Percentiles rank a stretch among this genome's conserved stretches.
Conservation (phyloP, 441 rosid species). For the Iberis amara region DNA sequence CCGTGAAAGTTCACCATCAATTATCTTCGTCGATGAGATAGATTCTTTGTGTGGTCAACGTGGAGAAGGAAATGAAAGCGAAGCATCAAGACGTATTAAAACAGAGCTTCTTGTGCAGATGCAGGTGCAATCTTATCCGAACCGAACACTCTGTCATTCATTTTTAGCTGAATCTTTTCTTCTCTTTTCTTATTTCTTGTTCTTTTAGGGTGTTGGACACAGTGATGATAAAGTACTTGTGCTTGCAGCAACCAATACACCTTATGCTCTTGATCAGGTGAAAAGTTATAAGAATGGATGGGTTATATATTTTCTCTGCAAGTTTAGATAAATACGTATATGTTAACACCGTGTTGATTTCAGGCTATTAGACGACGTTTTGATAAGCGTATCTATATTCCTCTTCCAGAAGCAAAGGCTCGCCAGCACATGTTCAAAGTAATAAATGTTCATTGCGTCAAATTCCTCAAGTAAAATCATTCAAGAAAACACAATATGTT, state of each 20-base stretch:
- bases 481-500: not conserved
- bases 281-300: slow-evolving; percentile 15
- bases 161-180: not conserved
- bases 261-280: slow-evolving; percentile 96
- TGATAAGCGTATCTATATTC: slow-evolving; percentile 98
- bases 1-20: slow-evolving; percentile 96
- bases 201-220: slow-evolving; percentile 83
- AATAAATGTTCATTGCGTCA: slow-evolving; percentile 21
- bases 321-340: slow-evolving; percentile 11
- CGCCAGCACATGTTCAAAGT: slow-evolving; percentile 98
- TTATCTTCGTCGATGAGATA: slow-evolving; percentile 91
- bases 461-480: slow-evolving; percentile 2
- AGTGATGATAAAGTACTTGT: slow-evolving; percentile 93
- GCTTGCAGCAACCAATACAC: slow-evolving; percentile 97
- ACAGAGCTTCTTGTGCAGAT: slow-evolving; percentile 99
- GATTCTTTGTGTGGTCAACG: slow-evolving; percentile 97
- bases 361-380: slow-evolving; percentile 98
- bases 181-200: slow-evolving; percentile 16
- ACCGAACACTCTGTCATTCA: slow-evolving; percentile 7
- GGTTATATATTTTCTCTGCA: slow-evolving; percentile 15
- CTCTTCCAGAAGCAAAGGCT: slow-evolving; percentile 94
- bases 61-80: slow-evolving; percentile 99
- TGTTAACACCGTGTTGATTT: slow-evolving; percentile 34
- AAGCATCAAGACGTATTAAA: slow-evolving; percentile 99
- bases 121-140: slow-evolving; percentile 63